Conservation (phyloP, 768 basidiomycete genomes). For the Lentinula detonsa region DNA sequence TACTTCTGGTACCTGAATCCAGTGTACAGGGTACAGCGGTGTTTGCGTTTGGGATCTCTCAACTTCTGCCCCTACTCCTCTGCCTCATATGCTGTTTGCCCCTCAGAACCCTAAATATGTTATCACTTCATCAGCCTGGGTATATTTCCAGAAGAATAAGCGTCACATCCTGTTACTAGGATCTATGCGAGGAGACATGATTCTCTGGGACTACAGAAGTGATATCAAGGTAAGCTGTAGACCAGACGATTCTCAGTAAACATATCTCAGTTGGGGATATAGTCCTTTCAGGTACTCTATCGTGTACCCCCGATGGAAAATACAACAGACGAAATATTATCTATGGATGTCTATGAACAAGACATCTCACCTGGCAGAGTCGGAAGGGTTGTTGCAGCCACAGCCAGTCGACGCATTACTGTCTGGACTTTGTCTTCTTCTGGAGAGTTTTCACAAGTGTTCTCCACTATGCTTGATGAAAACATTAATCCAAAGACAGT, state of each 20-base stretch:
- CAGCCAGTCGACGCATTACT: background rate
- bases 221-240: background rate
- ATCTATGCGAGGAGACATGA: background rate
- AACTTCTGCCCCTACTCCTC: background rate
- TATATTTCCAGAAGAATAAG: background rate
- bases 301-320: background rate
- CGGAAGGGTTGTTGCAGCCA: background rate
- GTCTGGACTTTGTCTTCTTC: background rate
- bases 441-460: background rate
- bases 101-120: background rate
- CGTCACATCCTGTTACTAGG: background rate
- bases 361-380: background rate
- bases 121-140: background rate
- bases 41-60: background rate
- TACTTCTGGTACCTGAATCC: background rate
- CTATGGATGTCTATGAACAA: background rate
- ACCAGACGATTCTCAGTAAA: background rate
- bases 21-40: background rate
- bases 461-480: background rate
- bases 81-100: background rate
- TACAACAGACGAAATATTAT: background rate
- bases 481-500: background rate
- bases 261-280: background rate
- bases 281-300: background rate
- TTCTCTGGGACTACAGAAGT: background rate